Evolutionary conservation across 1,284 basidiomycete species (phyloP), one percentile per base, ranked within the genome.

Genomic region (Athelia psychrophila): DNA sequence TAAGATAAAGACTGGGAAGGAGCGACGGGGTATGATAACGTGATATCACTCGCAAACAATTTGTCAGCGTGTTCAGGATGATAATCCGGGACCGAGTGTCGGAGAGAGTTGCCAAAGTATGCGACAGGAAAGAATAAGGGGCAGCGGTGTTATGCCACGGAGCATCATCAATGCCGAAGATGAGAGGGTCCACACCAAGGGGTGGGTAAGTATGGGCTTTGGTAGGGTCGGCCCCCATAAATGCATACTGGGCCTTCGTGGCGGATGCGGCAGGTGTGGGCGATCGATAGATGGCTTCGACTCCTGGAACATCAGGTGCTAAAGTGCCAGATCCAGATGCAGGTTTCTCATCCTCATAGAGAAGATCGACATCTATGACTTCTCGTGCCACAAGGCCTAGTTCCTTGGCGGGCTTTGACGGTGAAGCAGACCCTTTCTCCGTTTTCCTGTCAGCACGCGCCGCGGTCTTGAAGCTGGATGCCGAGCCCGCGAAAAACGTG

Each of bases 101-200:
- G 1, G 85, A 86, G 12, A 96, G 72, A 27, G 83, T 79, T 6
- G 83, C 79, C 35, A 96, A 84, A 1, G 89, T 81, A 58, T 88
- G 84, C 1, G 86, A 84, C 20, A 97, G 78, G 59, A 95, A 90
- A 2, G 88, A 82, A 65, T 95, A 97, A 0, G 93, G 92, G 8
- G 88, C 81, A 51, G 70, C 67, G 44, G 58, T 66, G 53, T 36
- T 59, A 36, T 63, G 68, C 76, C 74, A 83, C 6, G 71, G 69
- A 45, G 56, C 51, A 18, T 52, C 47, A 36, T 64, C 55, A 62
- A 72, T 51, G 52, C 71, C 62, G 60, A 80, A 83, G 12, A 54
- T 51, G 1, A 70, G 56, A 23, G 80, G 77, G 54, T 84, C 80
- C 38, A 76, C 63, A 47, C 73, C 70, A 15, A 85, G 65, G 50